Conservation (phyloP, 345 rosid genomes). For the Erucastrum elatum region DNA sequence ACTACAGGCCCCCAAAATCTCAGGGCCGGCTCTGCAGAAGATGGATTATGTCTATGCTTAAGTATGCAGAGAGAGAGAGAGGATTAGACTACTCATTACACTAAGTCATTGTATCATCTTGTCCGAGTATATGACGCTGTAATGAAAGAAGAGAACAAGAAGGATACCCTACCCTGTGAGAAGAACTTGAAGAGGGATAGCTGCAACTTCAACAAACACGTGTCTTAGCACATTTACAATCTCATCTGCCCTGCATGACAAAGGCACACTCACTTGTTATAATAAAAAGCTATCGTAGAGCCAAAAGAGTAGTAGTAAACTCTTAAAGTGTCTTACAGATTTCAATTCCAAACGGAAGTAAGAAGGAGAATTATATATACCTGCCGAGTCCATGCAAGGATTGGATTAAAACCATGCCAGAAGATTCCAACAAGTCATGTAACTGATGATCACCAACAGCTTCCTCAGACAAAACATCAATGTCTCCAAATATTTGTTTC, state of each 20-base stretch:
- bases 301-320: not conserved
- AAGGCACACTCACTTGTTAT: not conserved
- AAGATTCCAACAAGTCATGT: slow-evolving; percentile 56
- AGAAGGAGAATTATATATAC: slow-evolving; percentile 29
- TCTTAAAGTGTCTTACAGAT: not conserved
- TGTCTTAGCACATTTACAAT: slow-evolving; percentile 58
- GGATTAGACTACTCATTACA: too few relatives aligned
- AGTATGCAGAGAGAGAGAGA: not conserved
- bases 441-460: slow-evolving; percentile 36
- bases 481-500: slow-evolving; percentile 31
- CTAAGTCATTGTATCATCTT: too few relatives aligned
- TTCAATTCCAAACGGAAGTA: slow-evolving; percentile 4
- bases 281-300: not conserved
- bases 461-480: slow-evolving; percentile 13
- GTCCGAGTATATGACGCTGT: not conserved
- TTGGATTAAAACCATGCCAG: slow-evolving; percentile 85
- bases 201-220: slow-evolving; percentile 49
- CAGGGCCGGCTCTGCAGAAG: too few relatives aligned
- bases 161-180: slow-evolving; percentile 53
- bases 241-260: slow-evolving; percentile 55
- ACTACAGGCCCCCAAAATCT: too few relatives aligned
- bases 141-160: slow-evolving; percentile 18
- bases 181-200: slow-evolving; percentile 76
- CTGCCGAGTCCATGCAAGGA: slow-evolving; percentile 66
- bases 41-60: not conserved